A percentile compares a stretch with the other conserved stretches of the same genome.
Conservation (phyloP, 768 basidiomycete genomes). For the Tylopilus cervinicoccineus region DNA sequence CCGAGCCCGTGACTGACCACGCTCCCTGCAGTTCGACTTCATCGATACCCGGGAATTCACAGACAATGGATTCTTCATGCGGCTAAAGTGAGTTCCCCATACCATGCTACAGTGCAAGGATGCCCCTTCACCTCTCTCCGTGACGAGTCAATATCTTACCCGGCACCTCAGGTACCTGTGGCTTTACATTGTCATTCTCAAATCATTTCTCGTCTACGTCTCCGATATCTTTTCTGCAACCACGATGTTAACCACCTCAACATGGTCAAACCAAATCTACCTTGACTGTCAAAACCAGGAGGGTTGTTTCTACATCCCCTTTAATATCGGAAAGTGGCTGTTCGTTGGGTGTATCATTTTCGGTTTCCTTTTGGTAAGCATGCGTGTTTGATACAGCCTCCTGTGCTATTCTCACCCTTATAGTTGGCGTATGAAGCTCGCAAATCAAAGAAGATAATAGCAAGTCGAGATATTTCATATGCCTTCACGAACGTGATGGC, state of each 20-base stretch:
- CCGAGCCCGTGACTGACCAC: constrained; percentile 1
- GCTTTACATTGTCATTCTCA: constrained; percentile 90
- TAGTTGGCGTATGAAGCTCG: constrained; percentile 89
- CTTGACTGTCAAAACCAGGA: constrained; percentile 58
- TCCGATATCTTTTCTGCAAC: constrained; percentile 97
- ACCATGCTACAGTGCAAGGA: not conserved
- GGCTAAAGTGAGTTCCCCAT: constrained; percentile 61
- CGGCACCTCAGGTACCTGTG: constrained; percentile 71
- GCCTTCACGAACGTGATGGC: constrained; percentile 98
- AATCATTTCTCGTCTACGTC: constrained; percentile 93
- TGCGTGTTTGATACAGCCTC: not conserved
- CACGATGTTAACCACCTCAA: constrained; percentile 88
- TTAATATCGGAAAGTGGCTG: constrained; percentile 89
- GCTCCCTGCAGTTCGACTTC: constrained; percentile 79
- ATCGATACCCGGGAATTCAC: constrained; percentile 91
- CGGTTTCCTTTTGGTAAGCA: constrained; percentile 85
- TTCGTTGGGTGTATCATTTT: constrained; percentile 98
- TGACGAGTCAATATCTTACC: constrained; percentile 9
- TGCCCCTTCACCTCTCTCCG: not conserved
- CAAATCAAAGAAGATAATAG: constrained; percentile 92
- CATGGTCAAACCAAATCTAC: constrained; percentile 93
- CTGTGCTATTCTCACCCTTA: constrained; percentile 9
- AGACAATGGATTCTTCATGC: constrained; percentile 82
- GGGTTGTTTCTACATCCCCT: constrained; percentile 83
- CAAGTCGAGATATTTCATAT: constrained; percentile 94